phyloP scores from a whole-genome alignment of 2,329 filamentous ascomycete genomes.

The Coniosporium tulheliwenetii region DNA sequence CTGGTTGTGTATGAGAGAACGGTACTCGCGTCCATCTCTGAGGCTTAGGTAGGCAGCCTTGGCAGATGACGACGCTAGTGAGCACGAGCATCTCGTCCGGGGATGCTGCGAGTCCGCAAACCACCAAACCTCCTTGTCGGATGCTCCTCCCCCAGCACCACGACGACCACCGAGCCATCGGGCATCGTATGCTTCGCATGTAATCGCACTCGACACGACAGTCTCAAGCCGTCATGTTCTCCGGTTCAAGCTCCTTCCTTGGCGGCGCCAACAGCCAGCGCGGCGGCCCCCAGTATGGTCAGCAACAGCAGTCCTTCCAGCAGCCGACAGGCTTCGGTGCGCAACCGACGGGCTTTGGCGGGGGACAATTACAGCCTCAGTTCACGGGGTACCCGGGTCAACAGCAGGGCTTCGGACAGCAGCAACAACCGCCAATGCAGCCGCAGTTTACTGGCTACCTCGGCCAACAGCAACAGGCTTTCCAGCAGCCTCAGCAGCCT shows the following conservation, averaged over 20 bases:
- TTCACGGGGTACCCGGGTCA: slow-evolving; percentile 45
- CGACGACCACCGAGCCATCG: not conserved
- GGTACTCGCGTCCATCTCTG: not conserved
- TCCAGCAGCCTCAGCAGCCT: slow-evolving; percentile 8
- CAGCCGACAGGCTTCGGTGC: slow-evolving; percentile 34
- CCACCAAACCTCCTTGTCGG: not conserved
- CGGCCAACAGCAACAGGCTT: slow-evolving; percentile 18
- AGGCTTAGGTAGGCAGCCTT: not conserved
- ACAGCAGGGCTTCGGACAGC: slow-evolving; percentile 13
- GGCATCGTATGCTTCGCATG: no score
- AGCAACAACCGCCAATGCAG: slow-evolving; percentile 18
- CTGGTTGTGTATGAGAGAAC: not conserved
- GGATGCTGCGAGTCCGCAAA: not conserved
- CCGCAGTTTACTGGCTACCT: slow-evolving; percentile 33
- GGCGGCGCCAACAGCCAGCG: slow-evolving; percentile 64
- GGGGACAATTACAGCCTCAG: slow-evolving; percentile 43
- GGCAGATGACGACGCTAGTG: not conserved
- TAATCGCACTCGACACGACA: no score
- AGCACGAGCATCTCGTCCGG: not conserved
- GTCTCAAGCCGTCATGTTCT: slow-evolving; percentile 56
- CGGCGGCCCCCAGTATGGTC: slow-evolving; percentile 40
- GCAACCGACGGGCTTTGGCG: slow-evolving; percentile 39
- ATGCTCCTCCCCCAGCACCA: not conserved
- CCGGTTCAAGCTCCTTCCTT: slow-evolving; percentile 72
- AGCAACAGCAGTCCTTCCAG: slow-evolving; percentile 39